Base-by-base conservation (phyloP, 225 moss, liverwort and hornwort species). In the Rhytidiadelphus loreus region DNA sequence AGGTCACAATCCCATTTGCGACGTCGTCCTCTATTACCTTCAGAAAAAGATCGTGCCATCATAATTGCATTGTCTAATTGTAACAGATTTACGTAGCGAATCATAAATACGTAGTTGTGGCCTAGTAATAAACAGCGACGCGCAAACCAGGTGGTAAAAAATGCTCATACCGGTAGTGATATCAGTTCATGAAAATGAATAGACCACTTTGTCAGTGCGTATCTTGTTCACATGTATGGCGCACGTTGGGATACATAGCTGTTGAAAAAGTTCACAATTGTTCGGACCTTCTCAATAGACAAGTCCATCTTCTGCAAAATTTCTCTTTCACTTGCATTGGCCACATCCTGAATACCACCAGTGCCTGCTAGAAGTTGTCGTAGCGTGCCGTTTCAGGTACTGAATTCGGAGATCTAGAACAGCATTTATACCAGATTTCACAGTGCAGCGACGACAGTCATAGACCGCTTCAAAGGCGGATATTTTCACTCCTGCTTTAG, bases 321-420 rank as follows among this genome's bases (percentile, higher is more conserved):
- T 28, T 28, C 26, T 28, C n/a, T n/a, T 26, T 33, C 35, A 35
- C 65, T 35, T 65, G 35, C 35, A 5, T 35, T 35, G 35, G 10
- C 18, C n/a, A 68, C n/a, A n/a, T n/a, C n/a, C 4, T 21, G 7
- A 21, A n/a, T 68, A 22, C 68, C 22, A 68, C 68, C 22, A n/a
- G 7, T 88, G 43, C 88, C 90, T 70, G 89, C 90, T 43, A 93
- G 77, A 83, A 91, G 91, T 91, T 91, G 71, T 84, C 33, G 26
- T 59, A 83, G 52, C 63, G 39, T 20, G 44, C 35, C 57, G 23
- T 52, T 70, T 87, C 81, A 90, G 24, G 65, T 53, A 33, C 71
- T 48, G 46, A 73, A 83, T 80, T 58, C 7, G 43, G 78, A 29
- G 28, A 13, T 83, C 9, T 46, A 68, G 62, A 78, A 68, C 44